Conservation (phyloP, 1,139 yeast genomes). For the Magnusiomyces magnusii region DNA sequence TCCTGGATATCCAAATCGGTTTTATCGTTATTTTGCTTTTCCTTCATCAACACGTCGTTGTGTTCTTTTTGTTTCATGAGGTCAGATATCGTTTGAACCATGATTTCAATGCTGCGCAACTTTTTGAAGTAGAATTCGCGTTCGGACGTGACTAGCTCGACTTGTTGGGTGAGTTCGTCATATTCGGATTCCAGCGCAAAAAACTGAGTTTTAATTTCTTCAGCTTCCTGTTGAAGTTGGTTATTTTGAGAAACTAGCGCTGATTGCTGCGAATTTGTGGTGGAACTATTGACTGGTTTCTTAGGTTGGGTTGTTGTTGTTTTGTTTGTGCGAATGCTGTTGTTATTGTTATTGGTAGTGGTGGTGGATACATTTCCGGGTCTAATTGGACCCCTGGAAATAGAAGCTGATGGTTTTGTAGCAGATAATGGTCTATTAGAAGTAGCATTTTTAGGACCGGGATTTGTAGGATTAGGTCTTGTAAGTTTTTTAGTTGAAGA, state of each 20-base stretch:
- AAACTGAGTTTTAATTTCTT: constrained; percentile 21
- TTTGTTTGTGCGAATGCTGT: too few species aligned
- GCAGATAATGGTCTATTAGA: too few species aligned
- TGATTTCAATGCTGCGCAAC: constrained; percentile 77
- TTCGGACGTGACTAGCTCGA: constrained; percentile 44
- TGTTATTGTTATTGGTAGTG: too few species aligned
- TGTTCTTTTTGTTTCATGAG: constrained; percentile 35
- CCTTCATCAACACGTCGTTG: not conserved
- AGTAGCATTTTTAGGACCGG: too few species aligned
- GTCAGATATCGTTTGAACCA: constrained; percentile 60
- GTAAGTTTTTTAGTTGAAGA: too few species aligned
- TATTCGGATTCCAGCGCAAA: constrained; percentile 39
- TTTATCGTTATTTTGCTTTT: constrained; percentile 8
- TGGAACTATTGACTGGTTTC: constrained; percentile 14
- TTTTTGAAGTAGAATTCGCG: constrained; percentile 87
- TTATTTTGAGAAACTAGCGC: not conserved
- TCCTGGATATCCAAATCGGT: not conserved
- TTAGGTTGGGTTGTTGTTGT: constrained; percentile 12
- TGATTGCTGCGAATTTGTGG: too few species aligned
- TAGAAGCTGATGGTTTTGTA: constrained; percentile 19
- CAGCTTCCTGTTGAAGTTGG: constrained; percentile 7
- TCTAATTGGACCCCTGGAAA: constrained; percentile 11
- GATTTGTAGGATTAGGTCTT: too few species aligned
- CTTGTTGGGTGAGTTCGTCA: constrained; percentile 44
- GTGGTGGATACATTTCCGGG: not conserved